Evolutionary conservation across 441 rosid species (phyloP).

Genomic region (Metrosideros polymorpha): DNA sequence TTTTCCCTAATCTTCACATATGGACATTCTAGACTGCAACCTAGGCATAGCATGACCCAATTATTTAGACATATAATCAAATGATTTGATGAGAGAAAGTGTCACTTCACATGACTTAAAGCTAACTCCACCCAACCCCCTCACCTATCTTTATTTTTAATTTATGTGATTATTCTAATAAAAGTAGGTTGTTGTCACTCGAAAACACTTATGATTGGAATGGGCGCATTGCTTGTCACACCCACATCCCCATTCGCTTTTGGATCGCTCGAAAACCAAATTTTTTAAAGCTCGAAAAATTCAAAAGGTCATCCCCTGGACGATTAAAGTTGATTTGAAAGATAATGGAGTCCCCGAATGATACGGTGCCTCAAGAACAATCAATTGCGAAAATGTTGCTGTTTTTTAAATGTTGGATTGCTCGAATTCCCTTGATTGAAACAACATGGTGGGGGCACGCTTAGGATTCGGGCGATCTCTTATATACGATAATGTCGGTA

Average conservation of each 20-base stretch:
- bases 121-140: constrained; percentile 52
- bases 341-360: constrained; percentile 32
- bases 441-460: constrained; percentile 59
- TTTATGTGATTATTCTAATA: not conserved
- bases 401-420: constrained; percentile 12
- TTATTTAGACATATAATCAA: constrained; percentile 6
- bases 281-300: constrained; percentile 11
- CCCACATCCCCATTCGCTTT: constrained; percentile 34
- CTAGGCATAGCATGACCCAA: constrained; percentile 2
- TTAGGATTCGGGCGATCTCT: constrained; percentile 81
- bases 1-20: not conserved
- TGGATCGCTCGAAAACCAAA: constrained; percentile 8
- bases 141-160: too few species aligned
- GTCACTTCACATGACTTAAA: constrained; percentile 73
- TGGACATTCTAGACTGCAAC: constrained; percentile 14
- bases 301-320: constrained; percentile 16
- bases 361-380: constrained; percentile 27
- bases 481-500: constrained; percentile 53
- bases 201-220: constrained; percentile 30
- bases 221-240: constrained; percentile 21
- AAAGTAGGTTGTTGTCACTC: constrained; percentile 47
- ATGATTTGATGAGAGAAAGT: constrained; percentile 6
- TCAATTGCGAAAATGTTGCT: constrained; percentile 3
- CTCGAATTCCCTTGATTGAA: constrained; percentile 38
- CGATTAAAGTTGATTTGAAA: constrained; percentile 34